Percentiles rank a stretch among this genome's conserved stretches.
phyloP scores from a whole-genome alignment of 176 grass and related monocot species.

The Carex parvula region DNA sequence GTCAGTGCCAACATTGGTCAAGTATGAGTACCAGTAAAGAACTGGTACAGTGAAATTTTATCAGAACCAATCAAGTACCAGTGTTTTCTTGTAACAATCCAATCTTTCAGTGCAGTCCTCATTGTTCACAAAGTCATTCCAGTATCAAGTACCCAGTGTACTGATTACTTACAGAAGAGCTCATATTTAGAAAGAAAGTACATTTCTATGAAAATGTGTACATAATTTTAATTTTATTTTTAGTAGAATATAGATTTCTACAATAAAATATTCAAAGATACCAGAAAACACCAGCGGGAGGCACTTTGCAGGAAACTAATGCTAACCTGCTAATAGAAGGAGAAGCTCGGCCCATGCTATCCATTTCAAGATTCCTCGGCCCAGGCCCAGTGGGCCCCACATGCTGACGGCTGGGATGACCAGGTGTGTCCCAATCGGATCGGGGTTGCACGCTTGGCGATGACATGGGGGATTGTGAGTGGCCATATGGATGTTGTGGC shows the following conservation, averaged over 20 bases:
- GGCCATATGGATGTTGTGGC: conserved; percentile 53
- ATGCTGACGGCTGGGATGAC: conserved; percentile 46
- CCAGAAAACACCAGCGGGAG: background rate
- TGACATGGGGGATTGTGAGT: conserved; percentile 67
- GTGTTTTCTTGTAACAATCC: background rate
- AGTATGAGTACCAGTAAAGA: conserved; percentile 4
- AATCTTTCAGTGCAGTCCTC: background rate
- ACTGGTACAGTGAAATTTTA: background rate
- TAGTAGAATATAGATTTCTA: background rate
- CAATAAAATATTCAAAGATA: conserved; percentile 1
- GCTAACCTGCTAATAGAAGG: conserved; percentile 54
- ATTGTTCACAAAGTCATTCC: background rate
- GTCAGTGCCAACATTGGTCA: background rate
- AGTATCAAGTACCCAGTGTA: conserved; percentile 6
- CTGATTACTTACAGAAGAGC: background rate
- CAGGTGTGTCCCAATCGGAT: conserved; percentile 44
- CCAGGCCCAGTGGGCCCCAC: conserved; percentile 37
- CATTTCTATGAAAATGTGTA: background rate
- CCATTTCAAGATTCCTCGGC: conserved; percentile 40
- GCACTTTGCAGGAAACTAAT: background rate
- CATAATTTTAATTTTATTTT: background rate
- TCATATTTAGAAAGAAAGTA: background rate
- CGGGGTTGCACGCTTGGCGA: conserved; percentile 59
- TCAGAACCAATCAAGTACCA: background rate
- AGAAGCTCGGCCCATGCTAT: conserved; percentile 38